phyloP scores from a whole-genome alignment of 1,284 basidiomycete species.

The Tilletia indica region DNA sequence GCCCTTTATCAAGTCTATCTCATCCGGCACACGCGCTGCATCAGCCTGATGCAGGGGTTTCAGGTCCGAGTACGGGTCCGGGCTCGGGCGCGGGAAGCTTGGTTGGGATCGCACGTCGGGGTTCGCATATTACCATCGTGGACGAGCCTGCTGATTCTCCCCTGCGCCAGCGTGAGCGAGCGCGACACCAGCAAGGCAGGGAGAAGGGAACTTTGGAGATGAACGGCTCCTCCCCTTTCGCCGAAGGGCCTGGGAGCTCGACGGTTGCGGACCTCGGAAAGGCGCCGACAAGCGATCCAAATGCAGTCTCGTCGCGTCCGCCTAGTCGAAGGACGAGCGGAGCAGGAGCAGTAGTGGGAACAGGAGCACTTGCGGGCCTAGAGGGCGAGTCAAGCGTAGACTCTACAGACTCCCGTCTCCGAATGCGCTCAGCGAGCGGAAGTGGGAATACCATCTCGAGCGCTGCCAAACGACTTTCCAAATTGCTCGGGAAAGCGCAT shows the following conservation, averaged over 20 bases:
- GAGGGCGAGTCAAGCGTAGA: background rate
- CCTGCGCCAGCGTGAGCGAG: conserved; percentile 1
- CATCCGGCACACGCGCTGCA: background rate
- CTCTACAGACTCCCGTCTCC: background rate
- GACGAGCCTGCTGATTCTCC: conserved; percentile 8
- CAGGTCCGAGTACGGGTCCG: background rate
- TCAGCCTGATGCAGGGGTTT: background rate
- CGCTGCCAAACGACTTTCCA: background rate
- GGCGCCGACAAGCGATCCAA: background rate
- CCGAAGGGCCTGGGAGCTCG: background rate
- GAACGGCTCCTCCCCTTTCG: background rate
- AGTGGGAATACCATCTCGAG: background rate
- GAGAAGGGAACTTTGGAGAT: background rate
- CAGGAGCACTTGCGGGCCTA: background rate
- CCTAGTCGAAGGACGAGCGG: background rate
- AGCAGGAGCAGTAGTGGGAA: background rate
- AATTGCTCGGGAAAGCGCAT: background rate
- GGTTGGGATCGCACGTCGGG: background rate
- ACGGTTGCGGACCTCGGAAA: background rate
- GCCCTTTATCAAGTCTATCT: background rate
- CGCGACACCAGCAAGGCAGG: background rate
- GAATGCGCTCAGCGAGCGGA: background rate
- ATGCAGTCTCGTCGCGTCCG: background rate
- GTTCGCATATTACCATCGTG: background rate
- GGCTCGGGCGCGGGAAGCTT: background rate